Evolutionary conservation across 2,329 filamentous ascomycete species (phyloP).

Genomic region (Lecanicillium sp.): DNA sequence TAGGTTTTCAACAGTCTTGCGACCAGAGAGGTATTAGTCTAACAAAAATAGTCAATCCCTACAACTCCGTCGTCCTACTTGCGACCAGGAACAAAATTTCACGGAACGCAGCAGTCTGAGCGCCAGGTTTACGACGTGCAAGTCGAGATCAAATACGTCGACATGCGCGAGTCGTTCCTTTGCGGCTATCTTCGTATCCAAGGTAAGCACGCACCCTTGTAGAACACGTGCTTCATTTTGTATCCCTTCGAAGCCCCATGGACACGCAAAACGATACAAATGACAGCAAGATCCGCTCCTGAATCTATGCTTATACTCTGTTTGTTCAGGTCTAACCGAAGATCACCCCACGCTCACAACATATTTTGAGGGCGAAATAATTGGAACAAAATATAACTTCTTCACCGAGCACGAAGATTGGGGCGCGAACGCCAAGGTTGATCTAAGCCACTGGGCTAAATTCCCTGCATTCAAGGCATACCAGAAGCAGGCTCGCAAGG

Average conservation of each 20-base stretch:
- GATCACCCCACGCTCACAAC: conserved; percentile 97
- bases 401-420: conserved; percentile 81
- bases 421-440: conserved; percentile 88
- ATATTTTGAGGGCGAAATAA: conserved; percentile 97
- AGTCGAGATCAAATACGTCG: conserved; percentile 94
- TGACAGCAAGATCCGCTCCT: too few species aligned
- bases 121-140: conserved; percentile 91
- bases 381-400: conserved; percentile 92
- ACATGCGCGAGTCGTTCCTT: conserved; percentile 87
- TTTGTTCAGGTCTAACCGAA: conserved; percentile 73
- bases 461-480: conserved; percentile 83
- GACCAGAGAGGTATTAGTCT: conserved; percentile 8
- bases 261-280: too few species aligned
- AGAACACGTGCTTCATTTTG: background rate
- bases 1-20: conserved; percentile 29
- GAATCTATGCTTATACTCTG: too few species aligned
- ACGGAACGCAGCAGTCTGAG: conserved; percentile 88
- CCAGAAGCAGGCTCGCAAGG: conserved; percentile 50
- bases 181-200: conserved; percentile 95
- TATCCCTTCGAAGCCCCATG: too few species aligned
- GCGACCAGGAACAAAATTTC: conserved; percentile 80
- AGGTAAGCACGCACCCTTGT: conserved; percentile 48
- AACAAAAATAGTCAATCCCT: conserved; percentile 56
- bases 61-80: conserved; percentile 81
- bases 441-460: conserved; percentile 87